Percentiles rank a stretch among this genome's conserved stretches.
These are phyloP conservation scores for Botryotinia convoluta DNA, from an alignment of 2,329 filamentous ascomycete species.

Conservation along the genomic window DNA sequence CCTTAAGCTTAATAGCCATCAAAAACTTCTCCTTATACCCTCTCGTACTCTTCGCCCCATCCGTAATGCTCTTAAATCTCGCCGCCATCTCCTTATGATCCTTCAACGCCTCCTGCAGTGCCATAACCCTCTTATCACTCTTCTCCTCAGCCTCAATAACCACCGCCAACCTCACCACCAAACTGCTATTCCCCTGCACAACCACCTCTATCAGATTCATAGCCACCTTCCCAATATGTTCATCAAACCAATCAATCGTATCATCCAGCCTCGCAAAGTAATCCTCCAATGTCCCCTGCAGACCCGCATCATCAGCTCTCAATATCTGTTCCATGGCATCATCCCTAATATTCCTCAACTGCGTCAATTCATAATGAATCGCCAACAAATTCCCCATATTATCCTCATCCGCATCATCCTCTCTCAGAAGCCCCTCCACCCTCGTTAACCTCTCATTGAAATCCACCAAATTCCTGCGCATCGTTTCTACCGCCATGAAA, in stretches of 20 bases:
- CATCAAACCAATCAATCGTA: slow-evolving; percentile 91
- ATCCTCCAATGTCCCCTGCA: slow-evolving; percentile 81
- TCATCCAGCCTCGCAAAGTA: slow-evolving; percentile 86
- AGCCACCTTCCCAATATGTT: slow-evolving; percentile 84
- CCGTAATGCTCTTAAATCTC: slow-evolving; percentile 91
- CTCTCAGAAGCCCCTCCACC: slow-evolving; percentile 73
- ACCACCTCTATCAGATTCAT: slow-evolving; percentile 88
- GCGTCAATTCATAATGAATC: slow-evolving; percentile 88
- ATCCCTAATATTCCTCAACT: slow-evolving; percentile 89
- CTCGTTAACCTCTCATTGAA: slow-evolving; percentile 76
- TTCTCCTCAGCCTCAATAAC: slow-evolving; percentile 96
- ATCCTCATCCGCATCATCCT: slow-evolving; percentile 82
- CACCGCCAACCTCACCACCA: slow-evolving; percentile 87
- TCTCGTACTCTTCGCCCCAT: slow-evolving; percentile 84
- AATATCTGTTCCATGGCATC: slow-evolving; percentile 96
- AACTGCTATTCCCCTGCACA: slow-evolving; percentile 78
- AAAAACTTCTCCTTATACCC: slow-evolving; percentile 98
- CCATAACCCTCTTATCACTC: slow-evolving; percentile 87
- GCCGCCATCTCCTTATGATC: slow-evolving; percentile 94
- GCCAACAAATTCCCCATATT: slow-evolving; percentile 89
- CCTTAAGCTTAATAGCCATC: slow-evolving; percentile 62
- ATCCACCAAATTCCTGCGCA: slow-evolving; percentile 85
- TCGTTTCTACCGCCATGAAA: slow-evolving; percentile 88
- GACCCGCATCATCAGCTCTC: slow-evolving; percentile 66
- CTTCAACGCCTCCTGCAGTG: slow-evolving; percentile 88